phyloP scores from a whole-genome alignment of 2,329 filamentous ascomycete genomes.

The Magnaporthiopsis incrustans region DNA sequence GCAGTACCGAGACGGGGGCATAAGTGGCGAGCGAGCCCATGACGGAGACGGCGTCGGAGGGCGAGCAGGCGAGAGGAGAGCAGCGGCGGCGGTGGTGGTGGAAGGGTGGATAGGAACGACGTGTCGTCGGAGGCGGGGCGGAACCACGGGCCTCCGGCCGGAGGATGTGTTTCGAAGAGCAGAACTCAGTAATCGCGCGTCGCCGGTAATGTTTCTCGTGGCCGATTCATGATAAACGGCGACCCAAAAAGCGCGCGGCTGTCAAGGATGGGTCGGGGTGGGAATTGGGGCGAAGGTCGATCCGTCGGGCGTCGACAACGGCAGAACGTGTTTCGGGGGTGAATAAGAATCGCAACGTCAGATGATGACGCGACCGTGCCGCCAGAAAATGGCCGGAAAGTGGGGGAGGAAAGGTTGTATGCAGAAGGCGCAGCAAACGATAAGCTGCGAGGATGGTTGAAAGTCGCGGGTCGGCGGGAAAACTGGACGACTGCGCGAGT shows the following conservation, averaged over 20 bases:
- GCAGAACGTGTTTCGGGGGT: neutral
- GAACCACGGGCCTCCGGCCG: neutral
- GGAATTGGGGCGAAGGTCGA: neutral
- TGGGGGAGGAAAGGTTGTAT: neutral
- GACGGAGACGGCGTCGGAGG: slow-evolving; percentile 3
- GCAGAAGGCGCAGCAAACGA: too few species aligned
- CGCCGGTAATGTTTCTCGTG: slow-evolving; percentile 1
- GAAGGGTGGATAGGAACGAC: neutral
- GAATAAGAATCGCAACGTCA: neutral
- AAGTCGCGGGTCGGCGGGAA: neutral
- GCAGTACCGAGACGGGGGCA: slow-evolving; percentile 7
- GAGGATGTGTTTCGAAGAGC: slow-evolving; percentile 2
- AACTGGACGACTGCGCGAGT: neutral
- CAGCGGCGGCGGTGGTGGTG: neutral
- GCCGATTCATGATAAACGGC: slow-evolving; percentile 2
- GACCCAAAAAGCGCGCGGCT: neutral
- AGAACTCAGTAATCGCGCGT: neutral
- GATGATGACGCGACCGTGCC: neutral
- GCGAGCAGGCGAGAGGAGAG: neutral
- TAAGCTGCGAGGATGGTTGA: neutral
- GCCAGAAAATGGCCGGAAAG: too few species aligned
- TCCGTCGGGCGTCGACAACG: neutral
- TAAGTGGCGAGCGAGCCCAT: slow-evolving; percentile 18
- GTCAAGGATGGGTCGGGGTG: neutral
- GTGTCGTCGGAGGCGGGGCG: neutral